A percentile compares a stretch with the other conserved stretches of the same genome.
These are phyloP conservation scores for Fusarium euwallaceae DNA, from an alignment of 2,329 filamentous ascomycete genomes.

Conservation along the genomic window DNA sequence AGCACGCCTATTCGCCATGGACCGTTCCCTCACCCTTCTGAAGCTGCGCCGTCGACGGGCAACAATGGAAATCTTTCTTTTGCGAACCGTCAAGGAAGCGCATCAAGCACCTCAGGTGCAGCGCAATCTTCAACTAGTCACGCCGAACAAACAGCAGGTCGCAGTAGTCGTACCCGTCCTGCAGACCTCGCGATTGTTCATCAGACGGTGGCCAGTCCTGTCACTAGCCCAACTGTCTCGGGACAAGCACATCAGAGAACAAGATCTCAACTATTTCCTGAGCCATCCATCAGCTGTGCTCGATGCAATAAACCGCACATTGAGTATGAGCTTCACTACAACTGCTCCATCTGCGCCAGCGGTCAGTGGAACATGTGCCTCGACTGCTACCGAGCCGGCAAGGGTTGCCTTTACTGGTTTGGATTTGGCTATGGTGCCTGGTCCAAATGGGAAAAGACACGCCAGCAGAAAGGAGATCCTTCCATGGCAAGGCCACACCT, in stretches of 20 bases:
- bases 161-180: constrained; percentile 50
- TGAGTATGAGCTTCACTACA: constrained; percentile 88
- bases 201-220: constrained; percentile 50
- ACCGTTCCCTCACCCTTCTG: constrained; percentile 38
- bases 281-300: constrained; percentile 81
- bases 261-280: constrained; percentile 68
- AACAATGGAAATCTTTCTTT: constrained; percentile 51
- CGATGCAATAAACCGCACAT: constrained; percentile 79
- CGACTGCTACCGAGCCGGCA: constrained; percentile 80
- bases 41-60: constrained; percentile 31
- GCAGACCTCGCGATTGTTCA: constrained; percentile 56
- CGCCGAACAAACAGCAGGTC: constrained; percentile 40
- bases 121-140: constrained; percentile 26
- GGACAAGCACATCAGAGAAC: constrained; percentile 57
- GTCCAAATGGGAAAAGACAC: constrained; percentile 72
- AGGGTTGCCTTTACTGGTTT: constrained; percentile 88
- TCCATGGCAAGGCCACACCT: constrained; percentile 66
- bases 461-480: constrained; percentile 53
- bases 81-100: constrained; percentile 52
- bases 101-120: constrained; percentile 8
- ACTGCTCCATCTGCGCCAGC: constrained; percentile 77
- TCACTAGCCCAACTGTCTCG: constrained; percentile 49
- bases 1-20: constrained; percentile 53
- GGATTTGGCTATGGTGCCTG: constrained; percentile 84
- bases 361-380: constrained; percentile 85